Evolutionary conservation across 2,329 filamentous ascomycete species (phyloP).

Genomic region (Hymenoscyphus fructigenus): DNA sequence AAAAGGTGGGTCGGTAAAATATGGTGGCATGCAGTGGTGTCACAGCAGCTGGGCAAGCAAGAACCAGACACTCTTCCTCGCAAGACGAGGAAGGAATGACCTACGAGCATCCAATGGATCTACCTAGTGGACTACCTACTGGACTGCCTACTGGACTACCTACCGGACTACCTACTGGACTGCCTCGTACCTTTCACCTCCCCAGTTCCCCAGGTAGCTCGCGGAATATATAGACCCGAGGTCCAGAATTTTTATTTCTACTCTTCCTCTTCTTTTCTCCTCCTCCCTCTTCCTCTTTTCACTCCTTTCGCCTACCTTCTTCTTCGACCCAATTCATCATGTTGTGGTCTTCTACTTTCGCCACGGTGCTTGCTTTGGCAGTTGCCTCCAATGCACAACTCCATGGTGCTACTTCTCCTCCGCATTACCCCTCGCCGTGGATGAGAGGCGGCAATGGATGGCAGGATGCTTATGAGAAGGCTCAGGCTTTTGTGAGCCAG

Average conservation of each 20-base stretch:
- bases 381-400: conserved; percentile 26
- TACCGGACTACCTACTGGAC: not conserved
- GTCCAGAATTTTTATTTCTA: not conserved
- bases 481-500: conserved; percentile 63
- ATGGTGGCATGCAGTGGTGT: not conserved
- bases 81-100: not conserved
- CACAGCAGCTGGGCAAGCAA: not conserved
- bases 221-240: conserved; percentile 15
- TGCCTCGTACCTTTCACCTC: not conserved
- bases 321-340: conserved; percentile 14
- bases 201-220: not conserved
- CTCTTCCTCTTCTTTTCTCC: not conserved
- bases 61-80: not conserved
- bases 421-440: conserved; percentile 38
- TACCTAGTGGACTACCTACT: not conserved
- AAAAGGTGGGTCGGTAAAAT: not conserved
- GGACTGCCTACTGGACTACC: too few relatives aligned
- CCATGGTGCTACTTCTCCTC: conserved; percentile 26
- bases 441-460: conserved; percentile 46
- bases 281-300: conserved; percentile 4
- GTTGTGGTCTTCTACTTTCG: conserved; percentile 26
- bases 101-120: not conserved
- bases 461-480: conserved; percentile 70
- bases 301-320: not conserved
- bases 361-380: conserved; percentile 21